Evolutionary conservation across 371 early-diverging fungal species (phyloP).

Genomic region (Mortierella sp.): DNA sequence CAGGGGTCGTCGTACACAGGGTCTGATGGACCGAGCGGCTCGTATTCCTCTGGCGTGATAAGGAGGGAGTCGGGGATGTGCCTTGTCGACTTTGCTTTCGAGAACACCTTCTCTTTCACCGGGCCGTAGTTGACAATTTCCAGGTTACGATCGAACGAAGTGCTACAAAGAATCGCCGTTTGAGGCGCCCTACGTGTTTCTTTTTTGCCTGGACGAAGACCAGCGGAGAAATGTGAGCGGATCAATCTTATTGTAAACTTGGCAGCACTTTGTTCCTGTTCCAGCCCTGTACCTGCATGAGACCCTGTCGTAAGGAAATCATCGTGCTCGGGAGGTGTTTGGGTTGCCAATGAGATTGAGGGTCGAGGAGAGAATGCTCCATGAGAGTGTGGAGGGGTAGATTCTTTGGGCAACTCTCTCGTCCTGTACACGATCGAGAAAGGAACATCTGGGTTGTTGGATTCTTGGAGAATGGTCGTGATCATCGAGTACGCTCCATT

Average conservation of each 20-base stretch:
- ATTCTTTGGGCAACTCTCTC: slow-evolving; percentile 10
- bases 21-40: slow-evolving; percentile 29
- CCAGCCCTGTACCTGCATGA: slow-evolving; percentile 21
- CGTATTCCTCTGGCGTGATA: slow-evolving; percentile 48
- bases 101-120: slow-evolving; percentile 36
- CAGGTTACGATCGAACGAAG: slow-evolving; percentile 52
- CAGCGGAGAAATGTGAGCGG: slow-evolving; percentile 28
- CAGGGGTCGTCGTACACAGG: slow-evolving; percentile 34
- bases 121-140: slow-evolving; percentile 19
- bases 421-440: slow-evolving; percentile 52
- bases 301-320: slow-evolving; percentile 14
- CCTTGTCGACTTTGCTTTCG: slow-evolving; percentile 35
- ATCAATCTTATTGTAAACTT: slow-evolving; percentile 16
- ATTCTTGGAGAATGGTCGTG: slow-evolving; percentile 43
- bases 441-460: slow-evolving; percentile 49
- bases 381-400: neutral
- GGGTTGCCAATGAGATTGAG: neutral
- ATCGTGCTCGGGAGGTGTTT: neutral
- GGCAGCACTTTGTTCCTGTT: neutral
- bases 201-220: slow-evolving; percentile 22
- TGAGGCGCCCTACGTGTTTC: slow-evolving; percentile 31
- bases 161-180: slow-evolving; percentile 40
- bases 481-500: slow-evolving; percentile 37
- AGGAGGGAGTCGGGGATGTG: slow-evolving; percentile 53
- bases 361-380: slow-evolving; percentile 17